These are phyloP conservation scores for Achaetomiella virescens DNA, from an alignment of 495 filamentous ascomycete genomes.

Conservation along the genomic window DNA sequence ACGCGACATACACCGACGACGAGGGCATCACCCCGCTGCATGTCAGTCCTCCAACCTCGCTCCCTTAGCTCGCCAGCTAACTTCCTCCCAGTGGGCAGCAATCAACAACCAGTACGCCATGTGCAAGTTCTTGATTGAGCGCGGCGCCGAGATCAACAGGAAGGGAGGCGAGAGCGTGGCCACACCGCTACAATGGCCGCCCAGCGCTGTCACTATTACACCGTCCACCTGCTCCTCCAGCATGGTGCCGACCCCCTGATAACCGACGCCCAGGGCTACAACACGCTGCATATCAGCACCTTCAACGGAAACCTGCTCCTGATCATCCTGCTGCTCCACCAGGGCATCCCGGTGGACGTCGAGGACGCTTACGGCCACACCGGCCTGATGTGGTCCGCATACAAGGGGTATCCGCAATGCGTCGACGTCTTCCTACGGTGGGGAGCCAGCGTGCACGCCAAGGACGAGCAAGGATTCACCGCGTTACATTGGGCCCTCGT, in stretches of 20 bases:
- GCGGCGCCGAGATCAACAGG: constrained; percentile 85
- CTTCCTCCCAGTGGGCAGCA: constrained; percentile 76
- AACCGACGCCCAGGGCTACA: constrained; percentile 89
- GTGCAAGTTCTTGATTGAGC: constrained; percentile 88
- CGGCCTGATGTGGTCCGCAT: constrained; percentile 95
- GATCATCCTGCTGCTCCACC: constrained; percentile 76
- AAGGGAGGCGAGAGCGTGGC: constrained; percentile 91
- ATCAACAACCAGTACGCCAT: constrained; percentile 97
- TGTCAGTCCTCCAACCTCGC: constrained; percentile 49
- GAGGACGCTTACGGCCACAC: constrained; percentile 86
- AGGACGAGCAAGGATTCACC: constrained; percentile 85
- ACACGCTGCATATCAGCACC: constrained; percentile 91
- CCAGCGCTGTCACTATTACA: constrained; percentile 86
- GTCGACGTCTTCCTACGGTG: constrained; percentile 92
- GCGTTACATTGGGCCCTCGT: constrained; percentile 96
- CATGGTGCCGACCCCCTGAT: constrained; percentile 85
- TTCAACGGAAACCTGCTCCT: constrained; percentile 96
- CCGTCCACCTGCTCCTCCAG: constrained; percentile 66
- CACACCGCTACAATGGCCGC: constrained; percentile 93
- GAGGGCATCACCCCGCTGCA: constrained; percentile 94
- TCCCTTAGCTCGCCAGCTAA: constrained; percentile 5
- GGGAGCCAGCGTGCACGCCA: constrained; percentile 88
- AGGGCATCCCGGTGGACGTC: constrained; percentile 88
- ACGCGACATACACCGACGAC: constrained; percentile 74
- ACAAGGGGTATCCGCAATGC: constrained; percentile 86